Evolutionary conservation across 73 alveolate genomes (phyloP), one percentile per base, ranked within the genome.

Genomic region (Diophrys sp.): DNA sequence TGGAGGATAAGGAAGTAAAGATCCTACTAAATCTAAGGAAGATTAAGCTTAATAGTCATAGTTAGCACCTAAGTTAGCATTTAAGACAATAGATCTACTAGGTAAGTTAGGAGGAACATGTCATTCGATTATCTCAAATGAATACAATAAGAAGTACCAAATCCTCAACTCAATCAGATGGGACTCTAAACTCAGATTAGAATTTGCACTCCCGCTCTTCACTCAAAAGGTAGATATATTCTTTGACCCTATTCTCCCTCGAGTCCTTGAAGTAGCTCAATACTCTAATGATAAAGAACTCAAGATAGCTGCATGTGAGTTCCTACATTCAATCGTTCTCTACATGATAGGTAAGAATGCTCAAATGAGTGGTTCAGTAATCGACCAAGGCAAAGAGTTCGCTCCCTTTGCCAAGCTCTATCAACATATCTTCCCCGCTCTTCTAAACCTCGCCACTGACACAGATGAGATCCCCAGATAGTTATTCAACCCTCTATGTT

Each of bases 341-440:
- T 96, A 90, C 57, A 95, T 95, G 91, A 89, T 95, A 31, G 99
- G 99, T 23, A 94, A 94, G 74, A 94, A 91, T 44, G 95, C 96
- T 54, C 84, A 88, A 54, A 82, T 90, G 82, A 88, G 77, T 69
- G 93, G 91, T 32, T 74, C 95, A 71, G 74, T 73, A 54, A 82
- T 83, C 33, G 83, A 82, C 57, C 76, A 82, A 68, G 67, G 74
- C 30, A 79, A 92, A 70, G 91, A 88, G 73, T 87, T 84, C 53
- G 90, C 91, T 32, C 94, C 93, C 44, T 44, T 44, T 44, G 62
- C 62, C 18, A 44, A 44, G 18, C 5, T 70, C 84, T 53, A 79
- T 86, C 25, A 73, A 78, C 79, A 89, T 31, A 74, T 87, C 81
- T 29, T 81, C 77, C 72, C 87, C 77, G 73, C 44, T 31, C 83